Evolutionary conservation across 2,329 filamentous ascomycete genomes (phyloP).

Genomic region (Byssothecium circinans): DNA sequence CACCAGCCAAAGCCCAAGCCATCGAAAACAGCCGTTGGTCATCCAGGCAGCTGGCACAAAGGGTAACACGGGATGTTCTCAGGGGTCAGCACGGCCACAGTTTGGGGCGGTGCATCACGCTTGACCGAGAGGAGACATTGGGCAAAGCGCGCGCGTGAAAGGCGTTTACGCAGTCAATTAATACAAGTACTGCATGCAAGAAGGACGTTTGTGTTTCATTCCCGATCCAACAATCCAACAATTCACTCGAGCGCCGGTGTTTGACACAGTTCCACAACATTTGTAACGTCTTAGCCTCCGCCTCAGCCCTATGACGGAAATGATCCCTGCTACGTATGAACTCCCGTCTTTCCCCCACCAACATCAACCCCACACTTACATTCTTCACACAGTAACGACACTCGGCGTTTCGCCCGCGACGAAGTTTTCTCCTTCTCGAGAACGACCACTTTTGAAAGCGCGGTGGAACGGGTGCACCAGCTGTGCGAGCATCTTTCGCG

Average conservation of each 20-base stretch:
- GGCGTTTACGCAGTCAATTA: not conserved
- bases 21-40: not conserved
- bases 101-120: not conserved
- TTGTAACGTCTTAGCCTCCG: not conserved
- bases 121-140: not conserved
- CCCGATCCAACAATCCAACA: not conserved
- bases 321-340: conserved; percentile 2
- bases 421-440: not conserved
- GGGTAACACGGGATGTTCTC: not conserved
- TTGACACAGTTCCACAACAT: not conserved
- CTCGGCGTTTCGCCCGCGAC: not conserved
- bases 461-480: conserved; percentile 7
- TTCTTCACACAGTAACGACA: not conserved
- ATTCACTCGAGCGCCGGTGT: not conserved
- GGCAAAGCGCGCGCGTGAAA: not conserved
- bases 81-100: not conserved
- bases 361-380: not conserved
- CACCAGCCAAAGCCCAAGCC: not conserved
- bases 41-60: not conserved
- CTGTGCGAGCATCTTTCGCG: conserved; percentile 11
- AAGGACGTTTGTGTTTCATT: not conserved
- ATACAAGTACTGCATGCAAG: not conserved
- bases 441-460: conserved; percentile 3
- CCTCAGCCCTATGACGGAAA: not conserved
- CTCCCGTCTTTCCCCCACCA: not conserved